These are phyloP conservation scores for Nicotiana obtusifolia DNA, from an alignment of 257 asterid genomes.

Conservation along the genomic window DNA sequence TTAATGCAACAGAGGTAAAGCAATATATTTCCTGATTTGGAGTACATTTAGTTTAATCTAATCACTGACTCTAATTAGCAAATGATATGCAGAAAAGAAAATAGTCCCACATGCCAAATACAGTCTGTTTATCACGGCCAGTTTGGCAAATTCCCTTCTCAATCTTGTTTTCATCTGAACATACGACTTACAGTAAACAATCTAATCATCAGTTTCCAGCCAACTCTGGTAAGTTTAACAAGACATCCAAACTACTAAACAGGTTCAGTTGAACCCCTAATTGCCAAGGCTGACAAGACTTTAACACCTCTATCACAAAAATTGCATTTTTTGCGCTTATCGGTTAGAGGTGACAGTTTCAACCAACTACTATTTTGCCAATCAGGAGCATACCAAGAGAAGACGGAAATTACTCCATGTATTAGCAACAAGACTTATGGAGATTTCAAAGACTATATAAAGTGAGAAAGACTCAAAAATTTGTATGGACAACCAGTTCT, in stretches of 20 bases:
- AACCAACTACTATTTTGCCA: background rate
- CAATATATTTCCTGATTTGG: background rate
- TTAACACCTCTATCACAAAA: background rate
- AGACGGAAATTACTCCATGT: background rate
- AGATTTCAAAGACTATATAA: background rate
- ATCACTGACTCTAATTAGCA: background rate
- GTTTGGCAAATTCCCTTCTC: background rate
- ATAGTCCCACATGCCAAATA: background rate
- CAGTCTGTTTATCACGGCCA: background rate
- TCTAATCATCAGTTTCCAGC: background rate
- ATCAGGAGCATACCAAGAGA: background rate
- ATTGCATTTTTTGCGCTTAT: background rate
- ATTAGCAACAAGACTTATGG: background rate
- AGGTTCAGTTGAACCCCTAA: background rate
- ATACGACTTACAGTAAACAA: background rate
- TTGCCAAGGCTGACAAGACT: background rate
- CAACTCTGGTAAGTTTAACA: background rate
- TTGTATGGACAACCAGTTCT: background rate
- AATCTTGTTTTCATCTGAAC: conserved; percentile 4
- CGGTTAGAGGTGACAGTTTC: background rate
- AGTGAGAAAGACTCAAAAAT: background rate
- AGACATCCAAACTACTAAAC: conserved; percentile 1
- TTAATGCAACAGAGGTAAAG: background rate
- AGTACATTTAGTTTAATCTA: background rate
- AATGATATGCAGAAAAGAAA: background rate